Percentiles rank a stretch among this genome's conserved stretches.
Conservation (phyloP, 371 early-diverging fungal species). For the Cokeromyces recurvatus region DNA sequence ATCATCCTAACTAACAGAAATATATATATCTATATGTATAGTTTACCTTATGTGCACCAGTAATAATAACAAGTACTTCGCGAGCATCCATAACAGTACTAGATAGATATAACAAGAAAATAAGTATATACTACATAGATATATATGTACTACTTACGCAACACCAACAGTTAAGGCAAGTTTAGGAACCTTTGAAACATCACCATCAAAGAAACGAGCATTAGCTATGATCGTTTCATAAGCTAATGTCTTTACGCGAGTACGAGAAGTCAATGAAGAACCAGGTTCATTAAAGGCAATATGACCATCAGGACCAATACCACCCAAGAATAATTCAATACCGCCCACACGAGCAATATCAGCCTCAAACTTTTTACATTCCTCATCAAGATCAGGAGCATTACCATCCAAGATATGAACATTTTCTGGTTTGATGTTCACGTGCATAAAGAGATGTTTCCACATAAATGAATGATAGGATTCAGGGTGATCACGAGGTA, state of each 20-base stretch:
- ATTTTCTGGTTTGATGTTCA: slow-evolving; percentile 74
- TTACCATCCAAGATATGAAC: slow-evolving; percentile 83
- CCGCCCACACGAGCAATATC: slow-evolving; percentile 71
- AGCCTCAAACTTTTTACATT: slow-evolving; percentile 74
- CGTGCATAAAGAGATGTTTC: slow-evolving; percentile 79
- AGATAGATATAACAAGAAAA: slow-evolving; percentile 10
- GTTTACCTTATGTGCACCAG: slow-evolving; percentile 80
- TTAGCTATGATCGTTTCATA: slow-evolving; percentile 89
- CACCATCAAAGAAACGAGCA: slow-evolving; percentile 82
- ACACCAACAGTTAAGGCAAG: slow-evolving; percentile 85
- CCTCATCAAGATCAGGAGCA: slow-evolving; percentile 71
- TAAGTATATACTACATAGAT: neutral
- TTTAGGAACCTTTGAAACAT: slow-evolving; percentile 82
- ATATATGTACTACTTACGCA: slow-evolving; percentile 41
- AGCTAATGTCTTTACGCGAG: slow-evolving; percentile 83
- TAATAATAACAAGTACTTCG: slow-evolving; percentile 82
- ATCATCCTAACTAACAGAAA: too few relatives aligned
- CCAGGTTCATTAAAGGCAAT: slow-evolving; percentile 90
- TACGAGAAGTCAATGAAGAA: slow-evolving; percentile 77
- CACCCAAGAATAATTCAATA: slow-evolving; percentile 29
- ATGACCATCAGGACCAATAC: slow-evolving; percentile 84
- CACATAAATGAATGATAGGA: slow-evolving; percentile 88
- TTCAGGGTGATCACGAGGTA: slow-evolving; percentile 72
- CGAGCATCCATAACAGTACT: slow-evolving; percentile 85
- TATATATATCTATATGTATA: too few relatives aligned